Conservation (phyloP, 176 grass and related monocot genomes). For the Triticum dicoccoides region DNA sequence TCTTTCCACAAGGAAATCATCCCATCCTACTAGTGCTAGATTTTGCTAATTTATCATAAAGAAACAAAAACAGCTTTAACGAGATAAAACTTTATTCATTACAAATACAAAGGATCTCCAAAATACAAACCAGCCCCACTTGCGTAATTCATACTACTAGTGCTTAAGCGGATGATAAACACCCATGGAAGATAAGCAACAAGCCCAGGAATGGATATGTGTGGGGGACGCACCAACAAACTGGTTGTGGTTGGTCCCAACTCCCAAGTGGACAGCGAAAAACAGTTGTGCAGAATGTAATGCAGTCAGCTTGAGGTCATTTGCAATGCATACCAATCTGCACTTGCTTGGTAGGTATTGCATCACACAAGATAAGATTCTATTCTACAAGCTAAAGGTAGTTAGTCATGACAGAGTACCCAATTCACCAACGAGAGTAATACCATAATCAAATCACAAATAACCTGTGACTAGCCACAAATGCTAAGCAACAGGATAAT, state of each 20-base stretch:
- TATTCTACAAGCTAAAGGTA: background rate
- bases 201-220: constrained; percentile 18
- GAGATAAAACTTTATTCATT: background rate
- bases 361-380: constrained; percentile 27
- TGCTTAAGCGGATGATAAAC: constrained; percentile 15
- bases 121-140: background rate
- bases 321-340: constrained; percentile 19
- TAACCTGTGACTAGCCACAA: background rate
- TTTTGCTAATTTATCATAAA: constrained; percentile 20
- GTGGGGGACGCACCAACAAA: constrained; percentile 36
- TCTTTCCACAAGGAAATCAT: background rate
- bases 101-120: background rate
- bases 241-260: constrained; percentile 42
- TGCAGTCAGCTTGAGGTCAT: constrained; percentile 34
- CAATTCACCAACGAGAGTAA: background rate
- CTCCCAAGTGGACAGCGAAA: constrained; percentile 34
- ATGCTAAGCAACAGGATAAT: background rate
- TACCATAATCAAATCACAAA: background rate
- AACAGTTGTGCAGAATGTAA: constrained; percentile 38
- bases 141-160: background rate
- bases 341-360: constrained; percentile 24
- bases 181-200: constrained; percentile 26
- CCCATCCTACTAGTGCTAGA: background rate
- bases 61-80: background rate
- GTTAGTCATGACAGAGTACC: constrained; percentile 4